Conservation (phyloP, 768 basidiomycete genomes). For the Mycena filopes region DNA sequence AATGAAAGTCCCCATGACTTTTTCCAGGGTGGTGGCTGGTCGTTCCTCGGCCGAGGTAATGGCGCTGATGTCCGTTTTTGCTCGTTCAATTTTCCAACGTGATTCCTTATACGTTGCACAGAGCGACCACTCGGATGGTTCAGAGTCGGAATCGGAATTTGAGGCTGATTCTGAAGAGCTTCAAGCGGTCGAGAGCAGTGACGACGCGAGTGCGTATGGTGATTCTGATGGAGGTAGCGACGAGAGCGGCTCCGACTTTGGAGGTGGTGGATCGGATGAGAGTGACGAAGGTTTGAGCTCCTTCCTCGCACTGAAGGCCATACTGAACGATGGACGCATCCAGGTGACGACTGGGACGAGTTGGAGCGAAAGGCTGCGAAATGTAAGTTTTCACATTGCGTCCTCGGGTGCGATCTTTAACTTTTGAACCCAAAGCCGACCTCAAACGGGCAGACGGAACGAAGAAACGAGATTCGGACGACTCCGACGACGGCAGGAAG, state of each 20-base stretch:
- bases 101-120: slow-evolving; percentile 29
- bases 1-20: slow-evolving; percentile 96
- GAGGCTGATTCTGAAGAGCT: slow-evolving; percentile 64
- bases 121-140: slow-evolving; percentile 56
- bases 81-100: slow-evolving; percentile 1
- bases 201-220: slow-evolving; percentile 75
- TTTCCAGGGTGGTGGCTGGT: slow-evolving; percentile 97
- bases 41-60: slow-evolving; percentile 81
- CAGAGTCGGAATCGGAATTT: slow-evolving; percentile 62
- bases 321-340: slow-evolving; percentile 18
- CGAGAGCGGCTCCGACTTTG: slow-evolving; percentile 76
- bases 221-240: slow-evolving; percentile 72
- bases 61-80: slow-evolving; percentile 70
- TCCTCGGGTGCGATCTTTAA: slow-evolving; percentile 9
- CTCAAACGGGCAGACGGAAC: slow-evolving; percentile 30
- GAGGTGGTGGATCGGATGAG: slow-evolving; percentile 52
- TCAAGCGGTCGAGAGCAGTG: slow-evolving; percentile 63
- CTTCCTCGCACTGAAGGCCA: slow-evolving; percentile 2
- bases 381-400: slow-evolving; percentile 56
- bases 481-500: slow-evolving; percentile 34
- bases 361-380: slow-evolving; percentile 92
- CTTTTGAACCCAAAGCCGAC: slow-evolving; percentile 25
- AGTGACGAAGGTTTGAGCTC: slow-evolving; percentile 69
- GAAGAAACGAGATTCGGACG: slow-evolving; percentile 27
- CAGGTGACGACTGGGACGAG: slow-evolving; percentile 96